Percentiles rank a stretch among this genome's conserved stretches.
These are phyloP conservation scores for Peniophora sp. DNA, from an alignment of 1,284 basidiomycete genomes.

Conservation along the genomic window DNA sequence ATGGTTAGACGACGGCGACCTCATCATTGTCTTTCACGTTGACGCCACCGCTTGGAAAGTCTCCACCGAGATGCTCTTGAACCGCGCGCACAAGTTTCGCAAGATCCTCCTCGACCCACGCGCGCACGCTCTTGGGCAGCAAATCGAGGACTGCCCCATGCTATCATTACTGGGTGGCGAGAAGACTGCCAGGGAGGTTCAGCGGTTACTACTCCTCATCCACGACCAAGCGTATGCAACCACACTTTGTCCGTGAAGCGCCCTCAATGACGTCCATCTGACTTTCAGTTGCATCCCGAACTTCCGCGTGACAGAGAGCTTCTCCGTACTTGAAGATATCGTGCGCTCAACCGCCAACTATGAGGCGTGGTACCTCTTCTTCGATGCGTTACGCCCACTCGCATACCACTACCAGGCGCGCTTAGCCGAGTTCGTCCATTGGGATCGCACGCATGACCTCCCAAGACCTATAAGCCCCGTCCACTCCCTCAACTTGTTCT, in stretches of 20 bases:
- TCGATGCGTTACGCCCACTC: neutral
- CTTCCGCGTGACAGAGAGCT: neutral
- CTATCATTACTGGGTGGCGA: neutral
- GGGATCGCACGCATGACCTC: neutral
- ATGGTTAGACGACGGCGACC: constrained; percentile 2
- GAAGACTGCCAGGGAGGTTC: neutral
- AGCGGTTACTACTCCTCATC: neutral
- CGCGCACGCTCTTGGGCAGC: neutral
- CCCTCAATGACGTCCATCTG: neutral
- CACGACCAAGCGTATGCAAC: neutral
- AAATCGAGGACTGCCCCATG: neutral
- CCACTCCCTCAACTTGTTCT: neutral
- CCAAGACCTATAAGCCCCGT: neutral
- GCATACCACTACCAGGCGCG: neutral
- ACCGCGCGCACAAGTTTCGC: neutral
- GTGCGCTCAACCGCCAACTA: neutral
- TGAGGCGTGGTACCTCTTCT: neutral
- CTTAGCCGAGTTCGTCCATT: neutral
- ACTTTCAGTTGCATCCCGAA: neutral
- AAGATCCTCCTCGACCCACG: neutral
- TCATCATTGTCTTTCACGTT: constrained; percentile 1
- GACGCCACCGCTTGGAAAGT: neutral
- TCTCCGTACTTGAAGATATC: neutral
- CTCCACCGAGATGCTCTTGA: neutral
- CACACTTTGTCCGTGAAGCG: neutral